Percentiles rank a stretch among this genome's conserved stretches.
Conservation (phyloP, 306 rosid species). For the Casuarina equisetifolia region DNA sequence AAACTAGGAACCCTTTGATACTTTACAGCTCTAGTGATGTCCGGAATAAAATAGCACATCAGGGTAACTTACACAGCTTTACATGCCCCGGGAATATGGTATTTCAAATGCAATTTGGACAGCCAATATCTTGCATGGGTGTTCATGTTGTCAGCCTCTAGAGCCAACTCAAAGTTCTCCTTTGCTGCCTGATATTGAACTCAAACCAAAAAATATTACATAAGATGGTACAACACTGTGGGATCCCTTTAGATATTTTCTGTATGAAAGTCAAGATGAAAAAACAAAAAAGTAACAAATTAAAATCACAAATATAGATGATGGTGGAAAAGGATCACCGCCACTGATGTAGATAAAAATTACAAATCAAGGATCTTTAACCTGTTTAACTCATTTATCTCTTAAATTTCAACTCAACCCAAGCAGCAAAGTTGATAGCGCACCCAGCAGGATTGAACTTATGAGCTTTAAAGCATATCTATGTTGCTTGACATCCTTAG, state of each 20-base stretch:
- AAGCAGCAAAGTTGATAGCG: not conserved
- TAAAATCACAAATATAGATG: not conserved
- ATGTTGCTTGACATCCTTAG: not conserved
- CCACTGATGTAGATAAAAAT: not conserved
- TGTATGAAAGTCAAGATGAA: not conserved
- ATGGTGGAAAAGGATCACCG: not conserved
- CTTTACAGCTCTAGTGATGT: slow-evolving; percentile 5
- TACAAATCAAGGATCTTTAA: not conserved
- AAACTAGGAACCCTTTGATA: not conserved
- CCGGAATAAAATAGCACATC: slow-evolving; percentile 6
- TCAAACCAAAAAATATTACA: slow-evolving; percentile 7
- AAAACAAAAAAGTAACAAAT: not conserved
- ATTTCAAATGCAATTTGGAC: slow-evolving; percentile 84
- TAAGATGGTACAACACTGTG: not conserved
- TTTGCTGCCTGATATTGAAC: slow-evolving; percentile 61
- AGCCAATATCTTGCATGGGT: slow-evolving; percentile 92
- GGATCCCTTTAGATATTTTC: not conserved
- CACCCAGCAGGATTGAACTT: not conserved
- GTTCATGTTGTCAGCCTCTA: slow-evolving; percentile 75
- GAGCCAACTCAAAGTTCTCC: slow-evolving; percentile 92
- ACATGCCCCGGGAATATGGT: slow-evolving; percentile 81
- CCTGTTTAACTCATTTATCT: not conserved
- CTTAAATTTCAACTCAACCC: not conserved
- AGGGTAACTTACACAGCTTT: slow-evolving; percentile 63
- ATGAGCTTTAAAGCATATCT: not conserved